Base-by-base conservation (phyloP, 2,329 filamentous ascomycete genomes). In the Colletotrichum sojae region DNA sequence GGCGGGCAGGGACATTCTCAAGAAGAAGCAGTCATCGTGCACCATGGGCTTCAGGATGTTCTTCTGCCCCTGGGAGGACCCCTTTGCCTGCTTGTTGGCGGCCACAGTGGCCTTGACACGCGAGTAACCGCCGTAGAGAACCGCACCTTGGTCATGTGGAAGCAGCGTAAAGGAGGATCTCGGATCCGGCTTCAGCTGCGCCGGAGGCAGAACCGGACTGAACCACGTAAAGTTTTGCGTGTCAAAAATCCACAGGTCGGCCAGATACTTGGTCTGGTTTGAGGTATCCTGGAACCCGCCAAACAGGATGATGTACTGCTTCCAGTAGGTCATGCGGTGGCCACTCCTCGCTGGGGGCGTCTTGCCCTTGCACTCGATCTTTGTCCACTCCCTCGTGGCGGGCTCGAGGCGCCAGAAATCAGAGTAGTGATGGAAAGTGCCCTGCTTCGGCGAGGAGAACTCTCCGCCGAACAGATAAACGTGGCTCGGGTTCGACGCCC, bases 401-500 rank as follows among this genome's bases (percentile, higher is more conserved):
- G 95, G 92, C 77, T 98, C 95, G 51, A 98, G 87, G 57, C 92
- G 88, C 95, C 96, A 99, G 79, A 99, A 98, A 82, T 98, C 96
- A 76, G 97, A 97, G 83, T 99, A 99, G 81, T 99, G 96, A 80
- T 99, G 98, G 77, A 99, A 99, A 0, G 95, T 98, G 4, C 96
- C 96, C 81, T 98, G 96, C 78, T 98, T 98, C 2, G 96, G 96
- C 31, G 92, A 95, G 67, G 93, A 97, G 80, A 99, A 99, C 81
- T 99, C 96, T 70, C 95, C 96, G 72, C 96, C 96, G 76, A 98
- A 98, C 16, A 99, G 83, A 79, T 97, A 99, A 60, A 98, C 89
- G 40, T 92, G 90, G 71, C 92, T 92, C 16, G 91, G 85, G 80
- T 98, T 97, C 55, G 92, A 93, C 66, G 93, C 94, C 67, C 94